Evolutionary conservation across 2,329 filamentous ascomycete genomes (phyloP).

Genomic region (Pestalotiopsis sp.): DNA sequence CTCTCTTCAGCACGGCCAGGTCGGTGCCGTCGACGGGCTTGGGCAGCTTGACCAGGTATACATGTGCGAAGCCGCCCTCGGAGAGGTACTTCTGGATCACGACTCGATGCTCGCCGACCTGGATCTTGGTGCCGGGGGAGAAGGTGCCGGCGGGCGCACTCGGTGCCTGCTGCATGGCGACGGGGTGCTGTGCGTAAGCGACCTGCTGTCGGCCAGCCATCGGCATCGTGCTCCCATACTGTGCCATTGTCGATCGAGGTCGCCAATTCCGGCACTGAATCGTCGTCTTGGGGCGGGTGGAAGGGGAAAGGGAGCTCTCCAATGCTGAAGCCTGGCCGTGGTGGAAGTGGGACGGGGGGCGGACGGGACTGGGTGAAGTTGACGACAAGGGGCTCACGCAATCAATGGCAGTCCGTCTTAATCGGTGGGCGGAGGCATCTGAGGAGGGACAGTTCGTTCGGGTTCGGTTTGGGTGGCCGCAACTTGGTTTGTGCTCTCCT

Average conservation of each 20-base stretch:
- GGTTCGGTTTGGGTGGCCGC: not conserved
- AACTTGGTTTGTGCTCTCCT: not conserved
- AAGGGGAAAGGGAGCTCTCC: not conserved
- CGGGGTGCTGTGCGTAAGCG: constrained; percentile 36
- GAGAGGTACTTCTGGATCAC: constrained; percentile 97
- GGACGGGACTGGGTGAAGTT: constrained; percentile 11
- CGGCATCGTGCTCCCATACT: constrained; percentile 29
- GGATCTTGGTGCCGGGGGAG: constrained; percentile 90
- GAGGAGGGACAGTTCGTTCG: constrained; percentile 4
- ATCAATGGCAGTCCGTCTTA: not conserved
- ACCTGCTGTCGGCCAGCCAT: constrained; percentile 38
- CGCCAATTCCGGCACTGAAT: not conserved
- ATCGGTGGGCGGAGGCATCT: constrained; percentile 20
- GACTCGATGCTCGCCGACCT: constrained; percentile 89
- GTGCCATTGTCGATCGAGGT: constrained; percentile 24
- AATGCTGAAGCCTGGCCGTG: not conserved
- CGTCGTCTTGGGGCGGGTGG: not conserved
- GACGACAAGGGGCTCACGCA: not conserved
- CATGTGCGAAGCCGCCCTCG: constrained; percentile 96
- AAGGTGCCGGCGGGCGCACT: constrained; percentile 81
- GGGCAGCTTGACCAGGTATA: constrained; percentile 91
- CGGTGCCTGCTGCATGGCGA: constrained; percentile 34
- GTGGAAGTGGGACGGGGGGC: constrained; percentile 6
- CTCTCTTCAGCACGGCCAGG: constrained; percentile 86
- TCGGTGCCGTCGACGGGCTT: constrained; percentile 77